These are phyloP conservation scores for Umbilicus rupestris DNA, from an alignment of 164 flowering plant species.

Conservation along the genomic window DNA sequence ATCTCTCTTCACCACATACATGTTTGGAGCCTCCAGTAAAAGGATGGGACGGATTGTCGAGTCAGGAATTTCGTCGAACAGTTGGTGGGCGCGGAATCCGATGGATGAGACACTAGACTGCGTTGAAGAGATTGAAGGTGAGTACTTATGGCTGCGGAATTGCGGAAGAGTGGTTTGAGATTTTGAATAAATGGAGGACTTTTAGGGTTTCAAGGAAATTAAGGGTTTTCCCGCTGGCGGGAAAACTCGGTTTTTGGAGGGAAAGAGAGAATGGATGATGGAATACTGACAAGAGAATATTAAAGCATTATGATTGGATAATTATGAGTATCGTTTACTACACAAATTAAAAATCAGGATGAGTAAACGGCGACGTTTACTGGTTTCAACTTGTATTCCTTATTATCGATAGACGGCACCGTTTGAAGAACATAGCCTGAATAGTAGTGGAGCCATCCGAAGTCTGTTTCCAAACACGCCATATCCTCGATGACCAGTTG, in stretches of 20 bases:
- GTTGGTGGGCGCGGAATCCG: slow-evolving; percentile 11
- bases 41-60: neutral
- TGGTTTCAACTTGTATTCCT: too few species aligned
- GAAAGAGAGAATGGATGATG: neutral
- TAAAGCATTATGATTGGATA: too few species aligned
- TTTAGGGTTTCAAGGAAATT: neutral
- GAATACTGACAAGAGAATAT: too few species aligned
- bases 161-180: neutral
- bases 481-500: too few species aligned
- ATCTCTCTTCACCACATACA: slow-evolving; percentile 96
- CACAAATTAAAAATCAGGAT: too few species aligned
- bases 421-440: too few species aligned
- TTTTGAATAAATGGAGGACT: slow-evolving; percentile 6
- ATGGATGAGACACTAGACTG: neutral
- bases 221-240: neutral
- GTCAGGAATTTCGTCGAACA: slow-evolving; percentile 35
- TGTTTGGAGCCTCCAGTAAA: slow-evolving; percentile 17
- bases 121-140: neutral
- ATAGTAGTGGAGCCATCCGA: too few species aligned
- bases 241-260: neutral
- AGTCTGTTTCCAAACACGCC: too few species aligned
- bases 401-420: too few species aligned
- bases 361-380: too few species aligned
- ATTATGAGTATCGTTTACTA: too few species aligned
- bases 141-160: slow-evolving; percentile 2